Percentiles rank a stretch among this genome's conserved stretches.
phyloP scores from a whole-genome alignment of 306 rosid species.

The Begonia masoniana region DNA sequence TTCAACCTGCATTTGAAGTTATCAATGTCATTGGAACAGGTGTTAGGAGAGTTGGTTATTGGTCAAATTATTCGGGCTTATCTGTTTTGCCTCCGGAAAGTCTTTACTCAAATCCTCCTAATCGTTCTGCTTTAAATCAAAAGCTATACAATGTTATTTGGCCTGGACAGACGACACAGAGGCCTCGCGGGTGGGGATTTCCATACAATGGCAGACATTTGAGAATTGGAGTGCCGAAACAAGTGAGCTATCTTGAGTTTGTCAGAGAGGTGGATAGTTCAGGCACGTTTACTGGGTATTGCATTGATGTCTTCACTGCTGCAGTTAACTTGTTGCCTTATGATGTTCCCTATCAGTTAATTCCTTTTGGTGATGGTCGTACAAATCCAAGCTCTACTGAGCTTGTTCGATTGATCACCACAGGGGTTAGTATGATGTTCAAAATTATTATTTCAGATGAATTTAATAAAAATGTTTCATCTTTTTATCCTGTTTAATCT shows the following conservation, averaged over 20 bases:
- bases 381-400: slow-evolving; percentile 49
- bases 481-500: slow-evolving; percentile 13
- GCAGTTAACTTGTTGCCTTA: slow-evolving; percentile 70
- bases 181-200: slow-evolving; percentile 95
- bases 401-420: slow-evolving; percentile 47
- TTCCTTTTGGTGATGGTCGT: slow-evolving; percentile 50
- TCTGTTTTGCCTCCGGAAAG: slow-evolving; percentile 48
- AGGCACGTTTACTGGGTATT: slow-evolving; percentile 63
- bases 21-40: slow-evolving; percentile 71
- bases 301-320: slow-evolving; percentile 79
- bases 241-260: slow-evolving; percentile 52
- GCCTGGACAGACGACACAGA: slow-evolving; percentile 63
- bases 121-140: slow-evolving; percentile 30
- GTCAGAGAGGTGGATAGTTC: slow-evolving; percentile 33
- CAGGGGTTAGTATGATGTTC: slow-evolving; percentile 51
- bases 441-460: background rate
- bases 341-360: slow-evolving; percentile 62
- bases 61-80: slow-evolving; percentile 82
- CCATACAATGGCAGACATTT: slow-evolving; percentile 74
- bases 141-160: slow-evolving; percentile 40
- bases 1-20: slow-evolving; percentile 65
- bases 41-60: slow-evolving; percentile 62
- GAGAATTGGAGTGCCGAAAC: slow-evolving; percentile 61
- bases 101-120: slow-evolving; percentile 40
- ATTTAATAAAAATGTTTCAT: slow-evolving; percentile 12